These are phyloP conservation scores for Yamadazyma siamensis DNA, from an alignment of 1,139 yeast species.

Conservation along the genomic window DNA sequence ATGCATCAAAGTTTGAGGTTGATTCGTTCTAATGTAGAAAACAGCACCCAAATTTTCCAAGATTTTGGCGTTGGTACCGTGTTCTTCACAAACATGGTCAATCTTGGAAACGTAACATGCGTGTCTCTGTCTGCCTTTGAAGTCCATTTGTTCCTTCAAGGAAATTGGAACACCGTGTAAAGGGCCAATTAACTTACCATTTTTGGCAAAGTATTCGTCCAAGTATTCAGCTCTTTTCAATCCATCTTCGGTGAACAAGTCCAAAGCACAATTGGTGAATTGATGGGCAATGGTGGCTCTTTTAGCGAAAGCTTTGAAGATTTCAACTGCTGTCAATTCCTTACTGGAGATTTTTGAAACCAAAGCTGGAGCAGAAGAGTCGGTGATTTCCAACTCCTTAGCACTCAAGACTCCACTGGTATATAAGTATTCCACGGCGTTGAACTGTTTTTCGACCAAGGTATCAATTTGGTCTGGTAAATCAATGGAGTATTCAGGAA, in stretches of 20 bases:
- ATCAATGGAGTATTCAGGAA: conserved; percentile 40
- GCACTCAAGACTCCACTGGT: conserved; percentile 40
- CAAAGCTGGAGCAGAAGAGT: conserved; percentile 35
- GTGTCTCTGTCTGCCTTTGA: conserved; percentile 54
- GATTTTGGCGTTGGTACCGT: conserved; percentile 49
- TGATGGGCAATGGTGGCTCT: conserved; percentile 41
- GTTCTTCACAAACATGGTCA: conserved; percentile 46
- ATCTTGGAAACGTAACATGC: conserved; percentile 60
- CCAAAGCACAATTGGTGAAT: conserved; percentile 35
- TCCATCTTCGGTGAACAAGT: conserved; percentile 33
- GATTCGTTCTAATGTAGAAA: conserved; percentile 46
- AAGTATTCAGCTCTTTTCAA: conserved; percentile 30
- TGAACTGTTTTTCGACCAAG: conserved; percentile 40
- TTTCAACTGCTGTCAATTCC: conserved; percentile 40
- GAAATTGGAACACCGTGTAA: conserved; percentile 53
- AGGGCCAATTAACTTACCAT: conserved; percentile 68
- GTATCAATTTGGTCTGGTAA: conserved; percentile 39
- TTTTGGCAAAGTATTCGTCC: conserved; percentile 39
- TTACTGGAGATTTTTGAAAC: conserved; percentile 32
- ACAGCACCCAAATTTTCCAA: conserved; percentile 66
- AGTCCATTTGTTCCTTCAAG: conserved; percentile 55
- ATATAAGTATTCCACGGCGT: conserved; percentile 42
- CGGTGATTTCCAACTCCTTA: conserved; percentile 47
- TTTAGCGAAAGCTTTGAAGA: conserved; percentile 49
- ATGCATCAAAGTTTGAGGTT: conserved; percentile 50